Base-by-base conservation (phyloP, 83 land plant species). In the Thuja plicata region DNA sequence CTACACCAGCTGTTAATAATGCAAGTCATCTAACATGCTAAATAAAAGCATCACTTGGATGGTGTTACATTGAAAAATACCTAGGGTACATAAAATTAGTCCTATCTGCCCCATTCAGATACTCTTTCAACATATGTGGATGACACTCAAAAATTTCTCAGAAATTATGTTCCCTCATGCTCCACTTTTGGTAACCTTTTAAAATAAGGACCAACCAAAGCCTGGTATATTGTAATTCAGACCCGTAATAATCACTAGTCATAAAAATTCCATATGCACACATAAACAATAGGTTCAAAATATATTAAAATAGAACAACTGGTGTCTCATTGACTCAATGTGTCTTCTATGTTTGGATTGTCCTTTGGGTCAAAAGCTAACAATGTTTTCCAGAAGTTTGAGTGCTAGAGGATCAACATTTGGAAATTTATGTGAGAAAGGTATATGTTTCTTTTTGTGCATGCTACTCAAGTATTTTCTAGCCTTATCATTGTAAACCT, bases 401-500 rank as follows among this genome's bases (percentile, higher is more conserved):
- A 90, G 89, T 43, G 94, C 95, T 38, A 91, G 88, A 52, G 96
- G 95, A 86, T 94, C 95, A 15, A 87, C 92, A 90, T 87, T 92
- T 66, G 93, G 93, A 88, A 94, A 94, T 70, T 93, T 94, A 84
- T 93, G 91, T 16, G 88, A 66, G 88, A 94, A 92, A 30, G 91
- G 88, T 4, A 94, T 85, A 37, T 92, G 91, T 62, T 88, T 88
- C 83, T 94, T 94, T 76, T 89, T 94, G 77, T 92, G 78, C 96
- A 94, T 94, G 81, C 89, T 91, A 46, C 84, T 93, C 57, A 94
- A 74, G 74, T 94, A 94, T 60, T 90, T 88, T 83, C 93, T 91
- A 16, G 96, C 96, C 92, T 93, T 94, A 17, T 94, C 96, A 92
- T 94, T 93, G 37, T 95, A 91, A 35, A 94, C 94, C 95, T 94